phyloP scores from a whole-genome alignment of 257 asterid species.

The Solanum okadae region DNA sequence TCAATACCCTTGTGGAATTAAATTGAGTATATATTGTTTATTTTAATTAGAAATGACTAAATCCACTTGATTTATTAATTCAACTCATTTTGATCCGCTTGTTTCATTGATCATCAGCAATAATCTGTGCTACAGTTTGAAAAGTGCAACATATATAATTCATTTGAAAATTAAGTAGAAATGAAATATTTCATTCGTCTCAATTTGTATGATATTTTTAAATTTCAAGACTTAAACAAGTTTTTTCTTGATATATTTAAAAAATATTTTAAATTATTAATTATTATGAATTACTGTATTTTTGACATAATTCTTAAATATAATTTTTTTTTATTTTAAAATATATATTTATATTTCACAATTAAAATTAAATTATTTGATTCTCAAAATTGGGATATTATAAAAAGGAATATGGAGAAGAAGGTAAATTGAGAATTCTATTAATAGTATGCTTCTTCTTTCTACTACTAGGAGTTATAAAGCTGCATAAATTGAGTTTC shows the following conservation, averaged over 20 bases:
- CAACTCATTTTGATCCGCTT: no score
- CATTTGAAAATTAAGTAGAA: not conserved
- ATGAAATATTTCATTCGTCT: not conserved
- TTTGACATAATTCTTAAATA: no score
- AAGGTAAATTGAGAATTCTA: not conserved
- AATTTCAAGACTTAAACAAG: not conserved
- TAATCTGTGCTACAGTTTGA: not conserved
- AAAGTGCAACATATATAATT: not conserved
- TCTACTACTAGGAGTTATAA: slow-evolving; percentile 1
- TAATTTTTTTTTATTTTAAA: no score
- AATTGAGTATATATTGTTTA: no score
- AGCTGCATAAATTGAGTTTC: not conserved
- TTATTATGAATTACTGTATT: no score
- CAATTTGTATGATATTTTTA: not conserved
- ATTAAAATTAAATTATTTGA: no score
- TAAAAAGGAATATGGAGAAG: not conserved
- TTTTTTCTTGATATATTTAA: no score
- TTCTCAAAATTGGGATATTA: not conserved
- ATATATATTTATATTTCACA: no score
- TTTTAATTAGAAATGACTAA: no score
- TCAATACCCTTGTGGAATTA: no score
- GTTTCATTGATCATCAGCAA: not conserved
- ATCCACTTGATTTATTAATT: no score
- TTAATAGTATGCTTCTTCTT: not conserved
- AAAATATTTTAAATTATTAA: no score